Percentiles rank a stretch among this genome's conserved stretches.
These are phyloP conservation scores for Globisporangium cederbergense DNA, from an alignment of 352 stramenopile genomes.

Conservation along the genomic window DNA sequence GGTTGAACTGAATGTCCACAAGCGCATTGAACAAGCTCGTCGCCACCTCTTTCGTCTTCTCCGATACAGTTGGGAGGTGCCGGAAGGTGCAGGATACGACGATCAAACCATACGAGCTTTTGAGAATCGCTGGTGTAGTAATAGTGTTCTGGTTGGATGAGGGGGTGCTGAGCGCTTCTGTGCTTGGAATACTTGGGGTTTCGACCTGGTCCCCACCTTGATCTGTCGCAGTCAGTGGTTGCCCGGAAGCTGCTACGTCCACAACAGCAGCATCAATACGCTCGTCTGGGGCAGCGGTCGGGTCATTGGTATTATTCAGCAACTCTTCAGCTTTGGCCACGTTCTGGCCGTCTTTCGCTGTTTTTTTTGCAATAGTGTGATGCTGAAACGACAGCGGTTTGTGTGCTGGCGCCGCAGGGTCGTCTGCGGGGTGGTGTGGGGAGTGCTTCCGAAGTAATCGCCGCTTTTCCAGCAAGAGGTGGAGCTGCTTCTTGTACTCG, in stretches of 20 bases:
- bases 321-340: neutral
- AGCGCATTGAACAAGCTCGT: conserved; percentile 51
- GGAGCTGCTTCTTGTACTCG: conserved; percentile 44
- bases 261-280: neutral
- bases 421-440: conserved; percentile 17
- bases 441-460: conserved; percentile 28
- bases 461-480: conserved; percentile 35
- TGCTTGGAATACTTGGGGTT: neutral
- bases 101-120: conserved; percentile 42
- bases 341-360: neutral
- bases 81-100: conserved; percentile 52
- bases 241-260: neutral
- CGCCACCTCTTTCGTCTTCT: conserved; percentile 57
- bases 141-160: neutral
- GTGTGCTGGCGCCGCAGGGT: neutral
- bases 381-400: conserved; percentile 3
- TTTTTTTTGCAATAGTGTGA: neutral
- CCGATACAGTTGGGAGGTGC: conserved; percentile 46
- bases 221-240: neutral
- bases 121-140: neutral
- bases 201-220: neutral
- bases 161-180: neutral
- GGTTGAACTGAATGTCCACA: conserved; percentile 43
- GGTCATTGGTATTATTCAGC: neutral
- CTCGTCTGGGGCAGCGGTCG: neutral